Conservation (phyloP, 192 early-diverging fungal species). For the Dissophora ornata region DNA sequence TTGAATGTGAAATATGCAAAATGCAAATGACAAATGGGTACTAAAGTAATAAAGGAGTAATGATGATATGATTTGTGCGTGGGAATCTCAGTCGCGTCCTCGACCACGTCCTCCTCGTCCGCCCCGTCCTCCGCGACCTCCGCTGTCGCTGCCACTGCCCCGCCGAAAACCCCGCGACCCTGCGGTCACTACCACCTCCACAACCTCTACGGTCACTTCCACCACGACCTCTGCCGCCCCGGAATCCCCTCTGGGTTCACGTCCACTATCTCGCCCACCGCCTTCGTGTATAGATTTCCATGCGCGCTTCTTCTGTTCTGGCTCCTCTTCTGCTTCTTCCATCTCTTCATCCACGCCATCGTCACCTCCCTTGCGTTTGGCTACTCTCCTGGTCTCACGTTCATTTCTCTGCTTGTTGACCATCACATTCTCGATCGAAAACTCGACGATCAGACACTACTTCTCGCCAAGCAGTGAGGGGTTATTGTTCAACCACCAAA, state of each 20-base stretch:
- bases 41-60: too few species aligned
- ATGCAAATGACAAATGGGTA: too few species aligned
- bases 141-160: slow-evolving; percentile 10
- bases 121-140: too few species aligned
- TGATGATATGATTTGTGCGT: too few species aligned
- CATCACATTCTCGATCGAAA: slow-evolving; percentile 89
- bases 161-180: too few species aligned
- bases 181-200: slow-evolving; percentile 8
- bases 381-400: slow-evolving; percentile 30
- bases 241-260: slow-evolving; percentile 26
- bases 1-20: too few species aligned
- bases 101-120: too few species aligned
- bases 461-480: slow-evolving; percentile 72
- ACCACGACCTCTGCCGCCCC: slow-evolving; percentile 24
- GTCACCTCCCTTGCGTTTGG: slow-evolving; percentile 31
- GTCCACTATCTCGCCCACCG: slow-evolving; percentile 24
- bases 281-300: slow-evolving; percentile 46
- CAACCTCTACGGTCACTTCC: slow-evolving; percentile 26
- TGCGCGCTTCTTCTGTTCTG: too few species aligned
- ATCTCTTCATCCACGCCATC: slow-evolving; percentile 22
- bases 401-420: slow-evolving; percentile 75
- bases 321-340: slow-evolving; percentile 15
- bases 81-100: slow-evolving; percentile 45
- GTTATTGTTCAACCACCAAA: slow-evolving; percentile 92
- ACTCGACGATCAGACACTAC: slow-evolving; percentile 87